Base-by-base conservation (phyloP, 1,284 basidiomycete genomes). In the Ustanciosporium gigantosporum region DNA sequence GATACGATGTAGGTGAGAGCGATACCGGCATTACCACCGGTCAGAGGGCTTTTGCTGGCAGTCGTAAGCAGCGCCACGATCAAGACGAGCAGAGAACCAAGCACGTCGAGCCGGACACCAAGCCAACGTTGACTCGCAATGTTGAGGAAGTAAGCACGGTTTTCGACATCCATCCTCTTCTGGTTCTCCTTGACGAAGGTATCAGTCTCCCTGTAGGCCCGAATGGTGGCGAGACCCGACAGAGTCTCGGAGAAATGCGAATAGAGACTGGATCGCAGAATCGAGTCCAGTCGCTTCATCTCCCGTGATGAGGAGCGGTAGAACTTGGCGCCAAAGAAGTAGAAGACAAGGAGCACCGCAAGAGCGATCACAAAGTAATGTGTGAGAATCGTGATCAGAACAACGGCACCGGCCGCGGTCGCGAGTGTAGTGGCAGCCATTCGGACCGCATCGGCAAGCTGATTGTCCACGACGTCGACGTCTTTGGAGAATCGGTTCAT, bases 271-370 rank as follows among this genome's bases (percentile, higher is more conserved):
- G 86, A 87, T 14, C 79, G 74, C 68, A 88, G 81, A 11, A 88
- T 68, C 0, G 87, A 87, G 72, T 88, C 87, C 15, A 88, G 75
- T 11, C 87, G 83, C 82, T 95, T 95, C 65, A 95, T 82, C 77
- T 95, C 91, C 68, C 91, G 83, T 3, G 92, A 90, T 70, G 88
- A 90, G 1, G 87, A 83, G 31, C 90, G 86, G 77, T 96, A 96
- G 81, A 93, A 94, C 4, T 82, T 77, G 5, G 89, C 88, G 43
- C 68, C 64, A 23, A 62, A 57, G 45, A 55, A 71, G 49, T 76
- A 76, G 40, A 74, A 68, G 23, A 75, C 36, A 24, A 74, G 50
- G 13, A 77, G 42, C 25, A 55, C 60, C 5, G 66, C 74, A 3
- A 77, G 86, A 81, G 74, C 85, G 83, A 64, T 56, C 9, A 61